Base-by-base conservation (phyloP, 352 stramenopile genomes). In the Globisporangium emineosum region DNA sequence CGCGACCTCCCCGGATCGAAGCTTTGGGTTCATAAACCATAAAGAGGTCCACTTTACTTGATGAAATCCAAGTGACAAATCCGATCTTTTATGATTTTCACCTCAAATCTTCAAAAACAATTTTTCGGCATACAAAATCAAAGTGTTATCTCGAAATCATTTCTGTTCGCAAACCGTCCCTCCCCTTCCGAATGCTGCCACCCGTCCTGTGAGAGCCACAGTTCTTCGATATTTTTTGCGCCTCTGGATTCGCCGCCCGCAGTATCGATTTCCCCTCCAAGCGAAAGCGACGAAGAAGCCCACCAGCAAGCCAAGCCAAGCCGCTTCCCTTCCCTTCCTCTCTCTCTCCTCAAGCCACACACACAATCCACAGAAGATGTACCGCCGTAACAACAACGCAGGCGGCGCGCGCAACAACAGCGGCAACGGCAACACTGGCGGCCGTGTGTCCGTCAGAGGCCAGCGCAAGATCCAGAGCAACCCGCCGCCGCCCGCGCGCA, bases 381-480 rank as follows among this genome's bases (percentile, higher is more conserved):
- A 66, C 19, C 64, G 43, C 64, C 60, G 62, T 35, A 68, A 33
- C 43, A 40, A 55, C 45, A 37, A 59, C 40, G 19, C 40, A 21
- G 40, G 40, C 7, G 40, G 40, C 15, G 40, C 40, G 8, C 40
- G 40, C 40, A 47, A 21, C 13, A 43, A 19, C 42, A 35, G 5
- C 32, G 71, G 10, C 57, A 86, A 77, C 68, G 66, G 72, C 58
- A 54, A 51, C 32, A 19, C 30, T 5, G 57, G 62, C 57, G 42
- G 47, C 47, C 84, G 84, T 67, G 69, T 65, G 60, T 85, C 79
- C 43, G 61, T 91, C 37, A 81, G 79, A 65, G 70, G 65, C 35
- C 81, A 90, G 69, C 81, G 81, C 68, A 81, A 76, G 67, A 80
- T 88, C 51, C 79, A 77, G 64, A 83, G 81, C 55, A 79, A 80